phyloP scores from a whole-genome alignment of 768 basidiomycete species.

The Goffeauzyma gilvescens region DNA sequence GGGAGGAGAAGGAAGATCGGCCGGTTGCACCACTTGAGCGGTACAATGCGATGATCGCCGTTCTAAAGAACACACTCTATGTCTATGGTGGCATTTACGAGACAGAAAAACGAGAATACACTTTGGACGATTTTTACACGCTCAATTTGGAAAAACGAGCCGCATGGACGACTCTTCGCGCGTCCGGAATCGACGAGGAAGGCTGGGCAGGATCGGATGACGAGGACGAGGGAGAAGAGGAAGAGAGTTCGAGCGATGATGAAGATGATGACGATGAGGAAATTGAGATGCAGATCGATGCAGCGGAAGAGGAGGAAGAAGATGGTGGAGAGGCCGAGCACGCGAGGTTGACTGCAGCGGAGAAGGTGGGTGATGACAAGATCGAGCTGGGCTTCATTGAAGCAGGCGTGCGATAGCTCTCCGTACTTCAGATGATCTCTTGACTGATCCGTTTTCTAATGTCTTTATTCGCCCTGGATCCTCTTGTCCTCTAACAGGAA shows the following conservation, averaged over 20 bases:
- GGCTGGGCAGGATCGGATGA: slow-evolving; percentile 38
- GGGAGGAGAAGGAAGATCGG: slow-evolving; percentile 14
- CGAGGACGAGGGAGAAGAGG: slow-evolving; percentile 34
- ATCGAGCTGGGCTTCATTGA: too few species aligned
- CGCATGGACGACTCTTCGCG: slow-evolving; percentile 51
- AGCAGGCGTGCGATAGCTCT: too few species aligned
- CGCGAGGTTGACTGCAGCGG: slow-evolving; percentile 9
- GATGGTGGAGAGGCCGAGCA: slow-evolving; percentile 11
- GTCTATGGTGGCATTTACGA: slow-evolving; percentile 89
- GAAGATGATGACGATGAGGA: slow-evolving; percentile 17
- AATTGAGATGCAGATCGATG: slow-evolving; percentile 15
- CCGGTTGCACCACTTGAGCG: slow-evolving; percentile 42
- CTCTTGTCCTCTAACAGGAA: too few species aligned
- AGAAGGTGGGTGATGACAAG: slow-evolving; percentile 18
- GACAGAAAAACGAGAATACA: slow-evolving; percentile 61
- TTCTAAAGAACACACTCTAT: slow-evolving; percentile 65
- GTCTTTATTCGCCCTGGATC: too few species aligned
- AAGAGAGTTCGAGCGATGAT: slow-evolving; percentile 27
- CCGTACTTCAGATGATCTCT: too few species aligned
- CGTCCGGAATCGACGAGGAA: slow-evolving; percentile 46
- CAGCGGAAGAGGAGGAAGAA: slow-evolving; percentile 17
- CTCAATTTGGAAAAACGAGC: slow-evolving; percentile 73
- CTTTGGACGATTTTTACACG: slow-evolving; percentile 69
- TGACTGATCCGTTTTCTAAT: too few species aligned
- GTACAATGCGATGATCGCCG: slow-evolving; percentile 76